Evolutionary conservation across 306 rosid genomes (phyloP).

Genomic region (Inga leiocalycina): DNA sequence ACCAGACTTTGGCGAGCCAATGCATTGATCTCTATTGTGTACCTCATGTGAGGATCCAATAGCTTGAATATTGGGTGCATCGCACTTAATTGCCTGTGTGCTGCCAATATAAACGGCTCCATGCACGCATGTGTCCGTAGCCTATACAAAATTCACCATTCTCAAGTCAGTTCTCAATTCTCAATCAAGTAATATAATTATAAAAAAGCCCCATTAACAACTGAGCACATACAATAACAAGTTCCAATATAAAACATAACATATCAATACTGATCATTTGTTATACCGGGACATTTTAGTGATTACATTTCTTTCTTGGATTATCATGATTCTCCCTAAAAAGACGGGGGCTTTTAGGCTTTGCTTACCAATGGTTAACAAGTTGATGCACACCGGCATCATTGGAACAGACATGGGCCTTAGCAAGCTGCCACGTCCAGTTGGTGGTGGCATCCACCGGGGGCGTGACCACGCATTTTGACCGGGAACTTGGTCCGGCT

Average conservation of each 20-base stretch:
- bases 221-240: no score
- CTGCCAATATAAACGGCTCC: conserved; percentile 82
- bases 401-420: conserved; percentile 80
- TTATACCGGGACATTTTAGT: no score
- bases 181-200: no score
- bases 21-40: conserved; percentile 74
- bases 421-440: conserved; percentile 90
- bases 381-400: conserved; percentile 92
- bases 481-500: conserved; percentile 50
- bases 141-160: conserved; percentile 37
- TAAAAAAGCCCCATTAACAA: no score
- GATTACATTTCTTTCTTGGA: no score
- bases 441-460: conserved; percentile 70
- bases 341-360: not conserved
- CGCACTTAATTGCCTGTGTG: conserved; percentile 89
- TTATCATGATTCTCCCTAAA: no score
- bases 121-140: conserved; percentile 74
- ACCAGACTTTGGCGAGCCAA: conserved; percentile 70
- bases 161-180: not conserved
- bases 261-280: no score
- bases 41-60: conserved; percentile 90
- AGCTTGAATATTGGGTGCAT: conserved; percentile 87
- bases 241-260: no score
- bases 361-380: conserved; percentile 77
- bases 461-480: conserved; percentile 63